phyloP scores from a whole-genome alignment of 805 yeast species.

The Debaryomyces prosopidis region DNA sequence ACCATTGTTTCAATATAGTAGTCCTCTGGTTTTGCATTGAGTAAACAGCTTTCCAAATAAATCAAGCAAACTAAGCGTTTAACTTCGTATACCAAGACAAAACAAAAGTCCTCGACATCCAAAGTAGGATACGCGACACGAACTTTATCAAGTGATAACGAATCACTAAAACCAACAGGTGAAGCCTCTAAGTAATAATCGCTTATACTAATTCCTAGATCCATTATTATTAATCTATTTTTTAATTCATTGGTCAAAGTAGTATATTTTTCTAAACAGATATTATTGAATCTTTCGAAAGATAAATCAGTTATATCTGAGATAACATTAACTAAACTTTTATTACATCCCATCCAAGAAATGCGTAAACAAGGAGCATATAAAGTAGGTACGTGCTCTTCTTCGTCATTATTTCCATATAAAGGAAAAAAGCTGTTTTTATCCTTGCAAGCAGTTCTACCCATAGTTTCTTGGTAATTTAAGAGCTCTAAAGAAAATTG shows the following conservation, averaged over 20 bases:
- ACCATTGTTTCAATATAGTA: conserved; percentile 14
- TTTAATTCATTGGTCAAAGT: conserved; percentile 15
- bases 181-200: too few relatives aligned
- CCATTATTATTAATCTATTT: conserved; percentile 11
- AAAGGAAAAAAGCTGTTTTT: conserved; percentile 20
- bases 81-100: conserved; percentile 26
- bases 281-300: conserved; percentile 19
- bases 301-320: conserved; percentile 35
- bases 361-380: conserved; percentile 6
- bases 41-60: conserved; percentile 27
- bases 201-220: conserved; percentile 6
- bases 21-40: conserved; percentile 25
- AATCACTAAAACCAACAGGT: too few relatives aligned
- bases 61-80: conserved; percentile 23
- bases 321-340: conserved; percentile 20
- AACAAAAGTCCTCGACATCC: conserved; percentile 23
- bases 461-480: conserved; percentile 26
- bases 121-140: background rate
- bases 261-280: conserved; percentile 14
- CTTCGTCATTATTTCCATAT: conserved; percentile 11
- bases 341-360: conserved; percentile 36
- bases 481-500: conserved; percentile 24
- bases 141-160: background rate
- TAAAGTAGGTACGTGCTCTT: too few relatives aligned
- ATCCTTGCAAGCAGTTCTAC: conserved; percentile 30